Evolutionary conservation across 371 early-diverging fungal species (phyloP), one percentile per base, ranked within the genome.

Genomic region (Rhizopus arrhizus): DNA sequence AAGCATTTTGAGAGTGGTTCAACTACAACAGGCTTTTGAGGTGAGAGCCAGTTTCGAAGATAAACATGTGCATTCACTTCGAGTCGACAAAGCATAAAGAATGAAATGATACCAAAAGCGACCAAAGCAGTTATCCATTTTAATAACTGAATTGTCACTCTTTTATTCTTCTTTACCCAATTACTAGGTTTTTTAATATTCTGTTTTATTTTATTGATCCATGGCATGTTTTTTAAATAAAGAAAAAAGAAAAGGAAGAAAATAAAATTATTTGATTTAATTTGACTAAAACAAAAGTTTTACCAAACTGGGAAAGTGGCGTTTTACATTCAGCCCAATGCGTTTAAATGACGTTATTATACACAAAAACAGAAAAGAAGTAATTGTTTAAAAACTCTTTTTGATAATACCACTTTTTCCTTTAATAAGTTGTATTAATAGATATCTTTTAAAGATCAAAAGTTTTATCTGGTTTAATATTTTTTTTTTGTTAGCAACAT

Each of bases 51-150:
- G 15, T 60, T 42, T 31, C 77, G 69, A 33, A 78, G 35, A 50
- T 75, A 80, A 13, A 79, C 69, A 59, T 78, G 74, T 4, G 72
- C 59, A 61, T 80, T 78, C 10, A 76, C 59, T 50, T 82, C 78
- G 10, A 79, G 51, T 36, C 77, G 55, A 48, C 68, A 67, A 12
- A 67, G 59, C 12, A 55, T 56, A 46, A 67, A 62, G 38, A 67
- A 67, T 6, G 68, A 62, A 6, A 62, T 54, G 15, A 46, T 51
- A 10, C 41, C 52, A 5, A 67, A n/a, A n/a, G 54, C 33, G 13
- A 16, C 43, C 4, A 56, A 33, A 28, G 33, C 4, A 7, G 62
- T 49, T n/a, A 41, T 42, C 16, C 58, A 62, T 32, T 67, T 67
- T 7, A 62, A 16, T 10, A 62, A 16, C 46, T 59, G 54, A 35